phyloP scores from a whole-genome alignment of 495 filamentous ascomycete genomes.

The Aspergillus carlsbadensis region DNA sequence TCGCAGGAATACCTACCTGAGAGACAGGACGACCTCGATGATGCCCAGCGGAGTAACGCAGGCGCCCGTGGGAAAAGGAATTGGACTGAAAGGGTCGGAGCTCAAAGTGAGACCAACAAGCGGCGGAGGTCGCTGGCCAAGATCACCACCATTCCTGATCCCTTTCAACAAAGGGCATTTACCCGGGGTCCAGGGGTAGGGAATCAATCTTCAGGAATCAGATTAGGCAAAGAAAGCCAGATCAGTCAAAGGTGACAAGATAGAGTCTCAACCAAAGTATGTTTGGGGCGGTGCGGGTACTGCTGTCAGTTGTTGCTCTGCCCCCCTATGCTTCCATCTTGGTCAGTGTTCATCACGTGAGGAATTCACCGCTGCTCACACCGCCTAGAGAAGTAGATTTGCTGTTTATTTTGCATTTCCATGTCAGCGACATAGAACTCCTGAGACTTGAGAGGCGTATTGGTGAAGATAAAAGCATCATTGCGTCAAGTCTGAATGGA shows the following conservation, averaged over 20 bases:
- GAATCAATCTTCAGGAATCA: conserved; percentile 1
- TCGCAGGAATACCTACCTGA: conserved; percentile 7
- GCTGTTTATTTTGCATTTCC: conserved; percentile 10
- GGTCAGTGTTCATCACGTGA: conserved; percentile 24
- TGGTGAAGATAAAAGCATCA: background rate
- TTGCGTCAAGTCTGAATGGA: background rate
- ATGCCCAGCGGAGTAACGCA: conserved; percentile 6
- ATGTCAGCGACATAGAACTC: no score
- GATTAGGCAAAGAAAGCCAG: conserved; percentile 3
- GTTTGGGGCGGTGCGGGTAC: conserved; percentile 21
- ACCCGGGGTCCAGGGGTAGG: conserved; percentile 1
- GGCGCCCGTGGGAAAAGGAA: conserved; percentile 18
- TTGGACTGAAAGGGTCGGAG: conserved; percentile 24
- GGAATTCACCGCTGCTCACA: conserved; percentile 19
- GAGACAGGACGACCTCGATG: conserved; percentile 1
- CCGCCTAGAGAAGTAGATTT: conserved; percentile 12
- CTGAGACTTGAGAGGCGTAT: no score
- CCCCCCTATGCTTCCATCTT: conserved; percentile 24
- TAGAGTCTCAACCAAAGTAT: conserved; percentile 9
- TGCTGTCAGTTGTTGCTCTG: conserved; percentile 24
- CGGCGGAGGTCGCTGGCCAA: conserved; percentile 29
- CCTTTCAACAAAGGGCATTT: conserved; percentile 15
- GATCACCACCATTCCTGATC: conserved; percentile 32
- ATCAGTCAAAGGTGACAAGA: conserved; percentile 9
- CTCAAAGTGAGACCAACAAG: conserved; percentile 35